phyloP scores from a whole-genome alignment of 805 yeast species.

The Pichia californica region DNA sequence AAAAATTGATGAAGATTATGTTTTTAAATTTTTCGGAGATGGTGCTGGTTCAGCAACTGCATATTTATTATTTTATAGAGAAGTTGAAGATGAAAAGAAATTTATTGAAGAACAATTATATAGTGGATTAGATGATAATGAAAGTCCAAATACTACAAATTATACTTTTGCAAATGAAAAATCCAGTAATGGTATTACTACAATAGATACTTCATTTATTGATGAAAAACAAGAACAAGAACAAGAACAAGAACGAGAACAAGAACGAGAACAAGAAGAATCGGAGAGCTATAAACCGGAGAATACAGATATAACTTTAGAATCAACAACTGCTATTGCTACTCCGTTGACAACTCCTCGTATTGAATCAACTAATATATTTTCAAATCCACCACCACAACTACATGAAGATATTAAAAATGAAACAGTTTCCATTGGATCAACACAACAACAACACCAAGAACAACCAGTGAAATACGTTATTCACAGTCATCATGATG shows the following conservation, averaged over 20 bases:
- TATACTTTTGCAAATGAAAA: neutral
- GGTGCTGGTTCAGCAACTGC: constrained; percentile 87
- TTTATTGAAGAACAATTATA: constrained; percentile 25
- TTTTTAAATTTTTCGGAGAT: constrained; percentile 81
- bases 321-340: neutral
- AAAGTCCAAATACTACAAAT: neutral
- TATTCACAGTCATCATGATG: neutral
- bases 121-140: constrained; percentile 25
- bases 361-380: neutral
- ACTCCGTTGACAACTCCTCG: neutral
- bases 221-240: neutral
- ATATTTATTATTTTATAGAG: constrained; percentile 77
- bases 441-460: neutral
- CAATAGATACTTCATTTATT: neutral
- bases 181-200: too few relatives aligned
- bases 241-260: too few relatives aligned
- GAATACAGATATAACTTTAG: too few relatives aligned
- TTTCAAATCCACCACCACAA: too few relatives aligned
- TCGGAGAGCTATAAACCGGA: too few relatives aligned
- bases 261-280: neutral
- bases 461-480: neutral
- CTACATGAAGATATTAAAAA: too few relatives aligned
- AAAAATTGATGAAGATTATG: constrained; percentile 74
- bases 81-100: constrained; percentile 37
- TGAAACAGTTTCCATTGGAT: too few relatives aligned